These are phyloP conservation scores for Pestalotiopsis sp. DNA, from an alignment of 2,329 filamentous ascomycete genomes.

Conservation along the genomic window DNA sequence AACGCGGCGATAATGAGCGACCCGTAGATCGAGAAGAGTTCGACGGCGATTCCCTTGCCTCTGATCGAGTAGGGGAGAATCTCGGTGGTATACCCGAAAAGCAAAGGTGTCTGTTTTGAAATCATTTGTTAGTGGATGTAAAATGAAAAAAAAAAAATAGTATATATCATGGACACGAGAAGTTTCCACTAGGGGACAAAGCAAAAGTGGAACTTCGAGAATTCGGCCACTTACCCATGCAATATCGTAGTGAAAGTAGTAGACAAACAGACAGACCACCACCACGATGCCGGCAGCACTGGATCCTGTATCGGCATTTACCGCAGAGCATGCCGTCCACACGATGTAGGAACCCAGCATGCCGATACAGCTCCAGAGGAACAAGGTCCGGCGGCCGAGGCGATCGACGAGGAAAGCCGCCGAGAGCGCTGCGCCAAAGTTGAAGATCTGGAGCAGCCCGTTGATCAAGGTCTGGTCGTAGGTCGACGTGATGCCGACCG, in stretches of 20 bases:
- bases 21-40: conserved; percentile 26
- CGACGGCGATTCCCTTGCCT: conserved; percentile 35
- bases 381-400: conserved; percentile 45
- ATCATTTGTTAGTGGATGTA: too few species aligned
- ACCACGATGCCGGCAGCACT: conserved; percentile 43
- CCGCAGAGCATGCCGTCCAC: conserved; percentile 41
- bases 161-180: too few species aligned
- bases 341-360: conserved; percentile 39
- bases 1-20: conserved; percentile 34
- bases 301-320: conserved; percentile 26
- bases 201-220: too few species aligned
- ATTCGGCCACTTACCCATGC: conserved; percentile 31
- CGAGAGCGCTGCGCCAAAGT: conserved; percentile 36
- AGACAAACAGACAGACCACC: conserved; percentile 51
- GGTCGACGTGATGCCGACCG: conserved; percentile 35
- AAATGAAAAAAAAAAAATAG: too few species aligned
- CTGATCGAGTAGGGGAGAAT: conserved; percentile 40
- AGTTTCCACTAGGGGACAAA: too few species aligned
- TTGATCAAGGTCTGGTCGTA: conserved; percentile 41
- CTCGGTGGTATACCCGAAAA: conserved; percentile 45
- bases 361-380: conserved; percentile 36
- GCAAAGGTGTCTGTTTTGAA: conserved; percentile 38
- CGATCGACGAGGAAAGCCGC: conserved; percentile 42
- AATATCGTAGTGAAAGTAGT: conserved; percentile 47
- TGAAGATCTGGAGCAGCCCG: conserved; percentile 34